Conservation (phyloP, 345 rosid species). For the Ceriops decandra region DNA sequence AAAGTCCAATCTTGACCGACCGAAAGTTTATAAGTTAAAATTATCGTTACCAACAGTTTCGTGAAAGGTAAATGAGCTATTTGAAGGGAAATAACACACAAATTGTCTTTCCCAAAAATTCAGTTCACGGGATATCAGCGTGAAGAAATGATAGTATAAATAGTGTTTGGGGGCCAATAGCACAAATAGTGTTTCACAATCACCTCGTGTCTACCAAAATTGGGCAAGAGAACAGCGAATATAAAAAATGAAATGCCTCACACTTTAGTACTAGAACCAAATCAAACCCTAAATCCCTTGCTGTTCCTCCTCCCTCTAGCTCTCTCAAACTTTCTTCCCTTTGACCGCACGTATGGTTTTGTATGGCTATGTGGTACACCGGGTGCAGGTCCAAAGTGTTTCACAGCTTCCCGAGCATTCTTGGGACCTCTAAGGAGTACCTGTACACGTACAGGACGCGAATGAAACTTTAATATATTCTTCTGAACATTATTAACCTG, state of each 20-base stretch:
- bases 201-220: slow-evolving; percentile 41
- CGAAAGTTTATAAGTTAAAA: not conserved
- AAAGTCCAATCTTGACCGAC: too few species aligned
- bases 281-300: slow-evolving; percentile 64
- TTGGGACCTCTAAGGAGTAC: slow-evolving; percentile 93
- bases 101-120: not conserved
- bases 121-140: not conserved
- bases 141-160: not conserved
- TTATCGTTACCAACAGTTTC: not conserved
- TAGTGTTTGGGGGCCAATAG: slow-evolving; percentile 4
- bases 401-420: slow-evolving; percentile 92
- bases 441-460: slow-evolving; percentile 21
- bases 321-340: slow-evolving; percentile 90
- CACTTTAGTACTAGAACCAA: slow-evolving; percentile 12
- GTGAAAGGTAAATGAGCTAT: too few species aligned
- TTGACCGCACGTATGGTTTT: slow-evolving; percentile 79
- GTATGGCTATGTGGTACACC: slow-evolving; percentile 93
- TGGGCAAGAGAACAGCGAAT: slow-evolving; percentile 20
- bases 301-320: slow-evolving; percentile 84
- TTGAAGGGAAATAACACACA: too few species aligned
- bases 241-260: slow-evolving; percentile 23
- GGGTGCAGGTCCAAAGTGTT: slow-evolving; percentile 97
- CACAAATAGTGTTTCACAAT: slow-evolving; percentile 15
- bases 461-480: too few species aligned
- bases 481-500: not conserved